phyloP scores from a whole-genome alignment of 2,329 filamentous ascomycete species.

The Paraconiothyrium sp. region DNA sequence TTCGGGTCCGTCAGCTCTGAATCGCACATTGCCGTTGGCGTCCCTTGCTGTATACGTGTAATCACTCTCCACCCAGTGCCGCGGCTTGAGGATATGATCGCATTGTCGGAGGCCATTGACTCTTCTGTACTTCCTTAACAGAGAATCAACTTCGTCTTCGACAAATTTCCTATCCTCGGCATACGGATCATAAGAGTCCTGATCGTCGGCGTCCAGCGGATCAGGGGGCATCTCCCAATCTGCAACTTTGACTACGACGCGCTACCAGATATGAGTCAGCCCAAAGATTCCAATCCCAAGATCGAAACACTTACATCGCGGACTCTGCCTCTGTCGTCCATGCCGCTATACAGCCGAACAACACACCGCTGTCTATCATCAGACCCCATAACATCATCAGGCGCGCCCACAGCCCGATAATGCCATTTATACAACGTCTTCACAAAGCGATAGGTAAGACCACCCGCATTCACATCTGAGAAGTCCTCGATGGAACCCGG shows the following conservation, averaged over 20 bases:
- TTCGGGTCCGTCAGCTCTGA: background rate
- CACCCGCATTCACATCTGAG: background rate
- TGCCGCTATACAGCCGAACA: background rate
- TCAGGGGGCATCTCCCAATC: background rate
- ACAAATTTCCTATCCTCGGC: too few relatives aligned
- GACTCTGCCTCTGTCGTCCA: background rate
- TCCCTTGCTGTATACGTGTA: background rate
- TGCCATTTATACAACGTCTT: background rate
- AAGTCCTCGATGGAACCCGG: background rate
- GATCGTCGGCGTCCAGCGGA: too few relatives aligned
- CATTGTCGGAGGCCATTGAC: too few relatives aligned
- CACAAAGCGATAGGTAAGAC: background rate
- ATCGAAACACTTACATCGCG: background rate
- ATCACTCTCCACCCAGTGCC: background rate
- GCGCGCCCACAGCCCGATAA: background rate
- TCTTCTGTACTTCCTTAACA: too few relatives aligned
- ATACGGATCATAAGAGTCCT: background rate
- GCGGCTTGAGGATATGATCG: background rate
- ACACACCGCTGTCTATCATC: too few relatives aligned
- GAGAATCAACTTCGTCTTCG: background rate
- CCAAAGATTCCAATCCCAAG: background rate
- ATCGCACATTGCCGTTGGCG: background rate
- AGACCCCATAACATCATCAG: too few relatives aligned
- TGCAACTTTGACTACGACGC: background rate
- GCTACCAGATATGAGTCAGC: background rate